phyloP scores from a whole-genome alignment of 495 filamentous ascomycete genomes.

The Apiosordaria backusii region DNA sequence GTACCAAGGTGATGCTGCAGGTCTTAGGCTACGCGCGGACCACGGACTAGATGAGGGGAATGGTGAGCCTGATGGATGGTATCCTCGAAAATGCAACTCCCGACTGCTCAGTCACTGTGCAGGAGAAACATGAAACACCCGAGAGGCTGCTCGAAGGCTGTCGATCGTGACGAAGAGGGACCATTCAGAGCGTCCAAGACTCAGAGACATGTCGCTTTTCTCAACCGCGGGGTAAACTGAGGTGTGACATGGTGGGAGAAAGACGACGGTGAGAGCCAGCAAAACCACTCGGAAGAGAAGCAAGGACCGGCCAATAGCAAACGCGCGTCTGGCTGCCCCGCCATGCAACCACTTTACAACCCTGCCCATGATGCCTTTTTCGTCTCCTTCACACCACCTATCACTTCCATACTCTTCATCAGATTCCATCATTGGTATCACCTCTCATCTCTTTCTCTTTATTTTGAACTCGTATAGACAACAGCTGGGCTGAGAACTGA shows the following conservation, averaged over 20 bases:
- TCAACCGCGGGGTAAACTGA: constrained; percentile 5
- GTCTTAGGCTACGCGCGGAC: not conserved
- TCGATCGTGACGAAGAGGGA: constrained; percentile 19
- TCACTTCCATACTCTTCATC: not conserved
- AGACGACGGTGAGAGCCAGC: not conserved
- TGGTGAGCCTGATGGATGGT: not conserved
- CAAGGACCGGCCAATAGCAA: constrained; percentile 8
- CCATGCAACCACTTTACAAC: constrained; percentile 30
- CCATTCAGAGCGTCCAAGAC: constrained; percentile 19
- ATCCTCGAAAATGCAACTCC: constrained; percentile 3
- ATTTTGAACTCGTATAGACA: not conserved
- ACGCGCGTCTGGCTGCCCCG: constrained; percentile 7
- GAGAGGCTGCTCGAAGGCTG: constrained; percentile 15
- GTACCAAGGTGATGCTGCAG: constrained; percentile 1
- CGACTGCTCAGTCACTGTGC: constrained; percentile 16
- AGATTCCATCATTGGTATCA: not conserved
- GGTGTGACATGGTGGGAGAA: constrained; percentile 10
- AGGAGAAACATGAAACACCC: constrained; percentile 33
- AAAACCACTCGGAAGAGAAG: constrained; percentile 23
- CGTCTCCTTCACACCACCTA: not conserved
- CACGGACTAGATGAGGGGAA: not conserved
- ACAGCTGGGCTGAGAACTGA: not conserved
- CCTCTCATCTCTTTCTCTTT: not conserved
- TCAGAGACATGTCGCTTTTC: not conserved
- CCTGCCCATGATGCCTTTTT: not conserved